Conservation (phyloP, 805 yeast species). For the Saturnispora diversa region DNA sequence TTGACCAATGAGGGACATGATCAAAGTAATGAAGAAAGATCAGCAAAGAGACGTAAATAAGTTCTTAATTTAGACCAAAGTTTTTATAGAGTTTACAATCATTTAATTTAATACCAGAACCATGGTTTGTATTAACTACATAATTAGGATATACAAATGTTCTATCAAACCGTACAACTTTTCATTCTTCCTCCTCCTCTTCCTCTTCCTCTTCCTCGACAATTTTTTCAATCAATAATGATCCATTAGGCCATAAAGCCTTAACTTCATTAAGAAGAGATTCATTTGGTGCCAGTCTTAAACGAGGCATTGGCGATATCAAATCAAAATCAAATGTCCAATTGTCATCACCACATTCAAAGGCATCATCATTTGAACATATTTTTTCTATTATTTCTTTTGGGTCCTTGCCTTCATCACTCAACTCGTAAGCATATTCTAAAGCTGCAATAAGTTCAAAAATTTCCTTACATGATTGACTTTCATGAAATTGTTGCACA, state of each 20-base stretch:
- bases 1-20: slow-evolving; percentile 15
- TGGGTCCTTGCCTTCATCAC: slow-evolving; percentile 9
- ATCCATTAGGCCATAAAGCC: slow-evolving; percentile 34
- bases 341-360: slow-evolving; percentile 17
- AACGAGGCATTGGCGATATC: slow-evolving; percentile 31
- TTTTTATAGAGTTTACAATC: not conserved
- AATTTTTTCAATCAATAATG: slow-evolving; percentile 26
- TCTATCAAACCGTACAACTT: not conserved
- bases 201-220: slow-evolving; percentile 22
- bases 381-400: slow-evolving; percentile 7
- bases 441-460: slow-evolving; percentile 43
- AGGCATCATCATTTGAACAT: slow-evolving; percentile 9
- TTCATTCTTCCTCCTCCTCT: slow-evolving; percentile 14
- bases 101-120: not conserved
- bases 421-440: slow-evolving; percentile 18
- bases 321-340: slow-evolving; percentile 27
- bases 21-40: slow-evolving; percentile 6
- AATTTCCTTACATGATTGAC: slow-evolving; percentile 37
- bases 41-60: slow-evolving; percentile 8
- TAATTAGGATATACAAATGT: not conserved
- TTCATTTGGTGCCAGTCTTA: slow-evolving; percentile 22
- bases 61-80: not conserved
- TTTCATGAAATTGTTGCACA: slow-evolving; percentile 36
- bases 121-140: not conserved
- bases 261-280: slow-evolving; percentile 20